Conservation (phyloP, 2,329 filamentous ascomycete genomes). For the Chaetomium strumarium region DNA sequence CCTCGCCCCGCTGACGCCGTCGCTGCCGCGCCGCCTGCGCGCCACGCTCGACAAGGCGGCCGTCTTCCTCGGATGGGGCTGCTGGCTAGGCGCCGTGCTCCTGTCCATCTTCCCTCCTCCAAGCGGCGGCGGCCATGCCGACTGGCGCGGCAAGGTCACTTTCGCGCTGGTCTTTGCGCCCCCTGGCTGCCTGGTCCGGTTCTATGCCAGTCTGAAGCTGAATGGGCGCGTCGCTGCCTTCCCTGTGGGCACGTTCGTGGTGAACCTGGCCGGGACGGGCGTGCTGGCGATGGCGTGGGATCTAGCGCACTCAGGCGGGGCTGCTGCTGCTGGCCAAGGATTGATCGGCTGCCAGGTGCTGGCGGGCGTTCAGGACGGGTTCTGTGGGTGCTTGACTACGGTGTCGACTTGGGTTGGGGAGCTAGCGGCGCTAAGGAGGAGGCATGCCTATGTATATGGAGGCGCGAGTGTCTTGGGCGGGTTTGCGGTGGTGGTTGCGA, state of each 20-base stretch:
- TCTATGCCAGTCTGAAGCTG: conserved; percentile 64
- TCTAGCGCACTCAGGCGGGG: conserved; percentile 58
- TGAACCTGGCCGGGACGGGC: conserved; percentile 72
- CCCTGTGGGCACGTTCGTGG: conserved; percentile 78
- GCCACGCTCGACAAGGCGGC: conserved; percentile 57
- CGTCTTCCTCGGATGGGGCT: conserved; percentile 61
- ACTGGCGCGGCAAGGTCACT: conserved; percentile 69
- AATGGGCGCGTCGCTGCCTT: conserved; percentile 64
- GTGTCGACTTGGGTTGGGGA: conserved; percentile 63
- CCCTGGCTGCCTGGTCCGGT: conserved; percentile 68
- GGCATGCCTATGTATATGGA: conserved; percentile 63
- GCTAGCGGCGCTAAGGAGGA: conserved; percentile 43
- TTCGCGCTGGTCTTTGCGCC: conserved; percentile 82
- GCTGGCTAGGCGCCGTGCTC: conserved; percentile 72
- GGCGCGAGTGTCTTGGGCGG: conserved; percentile 52
- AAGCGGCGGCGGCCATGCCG: conserved; percentile 47
- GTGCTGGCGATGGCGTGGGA: conserved; percentile 74
- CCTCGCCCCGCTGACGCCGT: conserved; percentile 52
- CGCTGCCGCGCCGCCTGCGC: conserved; percentile 53
- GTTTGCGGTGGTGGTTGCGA: conserved; percentile 55
- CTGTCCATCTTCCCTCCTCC: conserved; percentile 66
- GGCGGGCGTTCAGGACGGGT: conserved; percentile 60
- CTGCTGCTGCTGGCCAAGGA: conserved; percentile 38
- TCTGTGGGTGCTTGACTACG: conserved; percentile 62
- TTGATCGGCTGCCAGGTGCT: conserved; percentile 57